Evolutionary conservation across 2,329 filamentous ascomycete species (phyloP), one percentile per base, ranked within the genome.

Genomic region (Aspergillus fischeri): DNA sequence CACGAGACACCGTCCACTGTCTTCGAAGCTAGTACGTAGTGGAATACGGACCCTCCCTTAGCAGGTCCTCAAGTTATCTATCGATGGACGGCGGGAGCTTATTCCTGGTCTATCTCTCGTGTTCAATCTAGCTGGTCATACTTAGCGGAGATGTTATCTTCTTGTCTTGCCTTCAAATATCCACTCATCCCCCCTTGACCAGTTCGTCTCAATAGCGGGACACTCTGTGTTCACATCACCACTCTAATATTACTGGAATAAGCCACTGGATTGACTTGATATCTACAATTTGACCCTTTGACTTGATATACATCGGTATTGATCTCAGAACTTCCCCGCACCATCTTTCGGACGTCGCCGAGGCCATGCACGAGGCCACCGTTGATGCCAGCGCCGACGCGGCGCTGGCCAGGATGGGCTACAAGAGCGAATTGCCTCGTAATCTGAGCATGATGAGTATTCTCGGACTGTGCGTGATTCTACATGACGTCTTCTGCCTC

Each of bases 371-470:
- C 48, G 55, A 69, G 66, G 59, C 56, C 29, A 68, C 67, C 28
- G 57, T 60, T 49, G 68, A 73, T 60, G 69, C 67, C 63, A 71
- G 59, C 57, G 85, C 84, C 58, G 83, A 87, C 69, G 83, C 82
- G 60, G 82, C 83, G 53, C 78, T 88, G 66, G 85, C 82, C 59
- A 81, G 80, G 63, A 85, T 89, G 84, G 87, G 86, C 53, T 89
- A 89, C 77, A 83, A 83, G 73, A 79, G 80, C 53, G 86, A 89
- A 68, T 69, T 90, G 47, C 86, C 86, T 17, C 80, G 86, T 58
- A 86, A 84, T 63, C 70, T 90, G 61, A 85, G 83, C 69, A 89
- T 89, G 86, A 72, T 89, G 66, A 87, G 84, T 66, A 84, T 90
- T 28, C 76, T 90, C 48, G 87, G 87, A 52, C 67, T 87, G 73